Evolutionary conservation across 352 stramenopile genomes (phyloP).

Genomic region (Pythium dissotocum): DNA sequence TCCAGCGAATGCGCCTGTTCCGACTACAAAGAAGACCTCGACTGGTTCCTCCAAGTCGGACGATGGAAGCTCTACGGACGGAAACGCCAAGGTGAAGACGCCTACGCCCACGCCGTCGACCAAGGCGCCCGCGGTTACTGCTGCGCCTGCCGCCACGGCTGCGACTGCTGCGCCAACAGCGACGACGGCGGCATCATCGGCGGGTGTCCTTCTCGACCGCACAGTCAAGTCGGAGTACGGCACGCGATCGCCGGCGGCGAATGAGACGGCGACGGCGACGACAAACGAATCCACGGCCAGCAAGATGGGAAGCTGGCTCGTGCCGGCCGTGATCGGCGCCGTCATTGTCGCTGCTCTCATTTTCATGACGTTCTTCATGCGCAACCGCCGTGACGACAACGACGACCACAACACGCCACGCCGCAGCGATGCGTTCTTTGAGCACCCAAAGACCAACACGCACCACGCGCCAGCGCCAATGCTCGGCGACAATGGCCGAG

Average conservation of each 20-base stretch:
- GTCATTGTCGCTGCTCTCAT: conserved; percentile 55
- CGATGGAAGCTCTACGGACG: background rate
- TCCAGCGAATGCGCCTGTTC: background rate
- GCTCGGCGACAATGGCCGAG: conserved; percentile 11
- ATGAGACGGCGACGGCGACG: conserved; percentile 29
- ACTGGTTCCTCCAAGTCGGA: background rate
- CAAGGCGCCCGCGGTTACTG: conserved; percentile 20
- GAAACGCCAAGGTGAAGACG: background rate
- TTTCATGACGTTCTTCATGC: conserved; percentile 70
- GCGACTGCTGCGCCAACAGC: conserved; percentile 30
- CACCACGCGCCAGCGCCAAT: conserved; percentile 34
- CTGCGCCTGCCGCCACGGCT: conserved; percentile 13
- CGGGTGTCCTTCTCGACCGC: conserved; percentile 38
- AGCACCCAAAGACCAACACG: conserved; percentile 57
- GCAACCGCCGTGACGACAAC: conserved; percentile 40
- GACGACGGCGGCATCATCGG: conserved; percentile 21
- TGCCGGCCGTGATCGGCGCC: conserved; percentile 55
- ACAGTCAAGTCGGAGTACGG: conserved; percentile 50
- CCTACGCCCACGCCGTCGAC: conserved; percentile 19
- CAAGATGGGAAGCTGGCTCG: conserved; percentile 47
- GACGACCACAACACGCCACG: conserved; percentile 55
- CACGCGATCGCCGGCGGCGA: conserved; percentile 38
- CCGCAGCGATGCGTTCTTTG: conserved; percentile 58
- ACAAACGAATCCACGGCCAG: conserved; percentile 18
- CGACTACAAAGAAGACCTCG: conserved; percentile 7